Evolutionary conservation across 23 red algal species (phyloP).

Genomic region (Cyanidiococcus yangmingshanensis): DNA sequence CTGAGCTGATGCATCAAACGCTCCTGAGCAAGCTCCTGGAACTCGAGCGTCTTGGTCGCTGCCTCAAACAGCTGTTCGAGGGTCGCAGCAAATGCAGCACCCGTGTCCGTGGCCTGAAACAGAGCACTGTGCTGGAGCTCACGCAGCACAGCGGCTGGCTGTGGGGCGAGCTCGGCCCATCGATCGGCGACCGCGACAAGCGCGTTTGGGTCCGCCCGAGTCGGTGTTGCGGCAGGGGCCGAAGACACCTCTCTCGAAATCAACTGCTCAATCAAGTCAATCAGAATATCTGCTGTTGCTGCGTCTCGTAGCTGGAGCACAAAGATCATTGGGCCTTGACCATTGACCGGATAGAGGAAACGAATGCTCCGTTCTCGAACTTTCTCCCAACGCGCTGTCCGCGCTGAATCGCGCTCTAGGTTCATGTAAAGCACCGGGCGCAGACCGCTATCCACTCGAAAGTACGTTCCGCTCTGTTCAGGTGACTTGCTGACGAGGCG

Average conservation of each 20-base stretch:
- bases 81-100: neutral
- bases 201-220: no score
- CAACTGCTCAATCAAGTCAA: neutral
- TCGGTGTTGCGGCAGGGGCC: no score
- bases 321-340: neutral
- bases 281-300: neutral
- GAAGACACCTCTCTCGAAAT: no score
- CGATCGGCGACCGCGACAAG: no score
- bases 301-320: constrained; percentile 9
- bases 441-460: neutral
- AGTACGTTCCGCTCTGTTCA: neutral
- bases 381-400: constrained; percentile 10
- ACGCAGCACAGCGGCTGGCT: no score
- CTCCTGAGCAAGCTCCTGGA: neutral
- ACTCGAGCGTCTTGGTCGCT: neutral
- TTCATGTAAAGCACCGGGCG: neutral
- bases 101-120: no score
- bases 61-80: neutral
- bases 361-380: constrained; percentile 7
- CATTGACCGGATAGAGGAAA: constrained; percentile 1
- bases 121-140: no score
- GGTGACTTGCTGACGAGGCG: neutral
- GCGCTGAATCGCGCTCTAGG: neutral
- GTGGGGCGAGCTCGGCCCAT: no score
- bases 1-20: neutral